These are phyloP conservation scores for Candida boidinii DNA, from an alignment of 805 yeast species.

Conservation along the genomic window DNA sequence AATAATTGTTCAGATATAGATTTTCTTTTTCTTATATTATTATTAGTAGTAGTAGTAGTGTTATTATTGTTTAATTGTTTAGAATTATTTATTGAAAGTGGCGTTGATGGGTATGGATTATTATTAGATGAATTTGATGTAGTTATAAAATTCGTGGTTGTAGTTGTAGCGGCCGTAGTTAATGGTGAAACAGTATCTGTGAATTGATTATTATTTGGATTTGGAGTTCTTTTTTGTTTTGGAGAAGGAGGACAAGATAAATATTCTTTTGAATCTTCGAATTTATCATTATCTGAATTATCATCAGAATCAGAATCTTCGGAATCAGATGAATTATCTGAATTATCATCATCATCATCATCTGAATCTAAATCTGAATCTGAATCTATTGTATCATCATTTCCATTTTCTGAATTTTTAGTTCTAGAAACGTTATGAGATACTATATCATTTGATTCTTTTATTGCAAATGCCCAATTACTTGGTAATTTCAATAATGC, in stretches of 20 bases:
- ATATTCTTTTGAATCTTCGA: conserved; percentile 13
- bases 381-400: conserved; percentile 8
- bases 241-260: conserved; percentile 5
- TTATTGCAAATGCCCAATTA: conserved; percentile 45
- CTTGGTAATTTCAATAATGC: conserved; percentile 68
- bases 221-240: too few relatives aligned
- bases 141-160: too few relatives aligned
- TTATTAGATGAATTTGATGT: too few relatives aligned
- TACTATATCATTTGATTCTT: too few relatives aligned
- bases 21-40: not conserved
- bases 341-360: conserved; percentile 2
- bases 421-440: conserved; percentile 20
- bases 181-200: too few relatives aligned
- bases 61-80: too few relatives aligned
- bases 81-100: too few relatives aligned
- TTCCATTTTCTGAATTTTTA: conserved; percentile 8
- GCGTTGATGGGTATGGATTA: too few relatives aligned
- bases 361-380: conserved; percentile 3
- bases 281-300: conserved; percentile 7
- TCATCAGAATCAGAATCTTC: conserved; percentile 10
- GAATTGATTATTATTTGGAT: too few relatives aligned
- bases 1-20: conserved; percentile 16
- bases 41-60: not conserved
- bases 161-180: too few relatives aligned
- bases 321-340: conserved; percentile 10